Base-by-base conservation (phyloP, 768 basidiomycete genomes). In the Boletus huronensis region DNA sequence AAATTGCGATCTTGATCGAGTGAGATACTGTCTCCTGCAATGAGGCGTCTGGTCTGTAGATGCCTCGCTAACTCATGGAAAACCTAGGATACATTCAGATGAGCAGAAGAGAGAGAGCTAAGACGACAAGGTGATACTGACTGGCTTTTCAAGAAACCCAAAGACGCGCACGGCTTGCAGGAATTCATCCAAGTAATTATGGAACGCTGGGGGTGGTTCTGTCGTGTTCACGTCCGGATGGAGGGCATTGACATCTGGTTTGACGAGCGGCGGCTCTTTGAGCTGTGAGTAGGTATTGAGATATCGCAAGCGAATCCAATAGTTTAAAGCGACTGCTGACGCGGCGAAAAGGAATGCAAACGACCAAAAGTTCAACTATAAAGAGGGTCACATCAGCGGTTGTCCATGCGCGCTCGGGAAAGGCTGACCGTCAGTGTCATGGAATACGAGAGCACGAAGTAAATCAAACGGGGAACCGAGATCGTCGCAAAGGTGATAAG, bases 1-100 rank as follows among this genome's bases (percentile, higher is more conserved):
- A 99, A 99, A 58, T 87, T 93, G 64, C 92, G 92, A 74, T 98
- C 90, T 65, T 90, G 82, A 61, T 94, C 89, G 4, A 98, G 80
- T 28, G 90, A 88, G 54, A 98, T 80, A 48, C 90, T 96, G 63
- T 99, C 97, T 5, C 97, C 96, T 5, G 97, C 97, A 48, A 97
- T 90, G 21, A 99, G 76, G n/a, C 95, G 78, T 57, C 93, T 82
- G 2, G 97, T 99, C 70, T 98, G 96, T 16, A 99, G 75, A 73
- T 99, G 94, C 50, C 97, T 81, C 1, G 94, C 94, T 45, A 99
- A 82, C 74, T 99, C 97, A 64, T 98, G 96, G 68, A 99, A 99
- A 26, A 94, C 90, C 91, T 93, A 41, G 0, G 39, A 28, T 11
- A 10, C 3, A 44, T 48, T 54, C 41, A 34, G 35, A 32, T 35